phyloP scores from a whole-genome alignment of 495 filamentous ascomycete genomes.

The Venustampulla echinocandica region DNA sequence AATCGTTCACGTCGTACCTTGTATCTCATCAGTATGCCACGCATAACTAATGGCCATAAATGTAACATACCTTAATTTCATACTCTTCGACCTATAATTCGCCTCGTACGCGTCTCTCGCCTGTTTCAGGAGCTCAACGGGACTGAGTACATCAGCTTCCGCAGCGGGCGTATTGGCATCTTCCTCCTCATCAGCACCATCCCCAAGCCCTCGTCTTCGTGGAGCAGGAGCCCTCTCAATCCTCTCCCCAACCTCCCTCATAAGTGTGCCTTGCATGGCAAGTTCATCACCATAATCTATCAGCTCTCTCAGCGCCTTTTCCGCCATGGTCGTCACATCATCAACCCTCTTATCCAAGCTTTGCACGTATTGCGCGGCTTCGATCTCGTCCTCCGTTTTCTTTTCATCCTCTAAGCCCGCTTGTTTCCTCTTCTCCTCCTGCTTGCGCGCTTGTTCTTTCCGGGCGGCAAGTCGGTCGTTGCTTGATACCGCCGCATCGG shows the following conservation, averaged over 20 bases:
- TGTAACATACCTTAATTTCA: constrained; percentile 27
- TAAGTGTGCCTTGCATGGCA: constrained; percentile 32
- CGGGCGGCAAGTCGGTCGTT: constrained; percentile 41
- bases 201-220: constrained; percentile 23
- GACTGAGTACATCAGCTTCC: constrained; percentile 14
- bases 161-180: constrained; percentile 19
- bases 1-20: constrained; percentile 63
- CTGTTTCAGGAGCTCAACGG: constrained; percentile 29
- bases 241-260: constrained; percentile 34
- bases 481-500: constrained; percentile 39
- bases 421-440: constrained; percentile 28
- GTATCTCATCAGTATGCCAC: constrained; percentile 3
- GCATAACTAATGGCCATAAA: background rate
- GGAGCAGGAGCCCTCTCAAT: constrained; percentile 30
- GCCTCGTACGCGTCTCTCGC: constrained; percentile 27
- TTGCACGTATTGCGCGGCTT: constrained; percentile 29
- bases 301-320: constrained; percentile 33
- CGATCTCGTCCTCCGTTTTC: constrained; percentile 33
- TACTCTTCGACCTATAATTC: constrained; percentile 32
- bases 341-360: constrained; percentile 32
- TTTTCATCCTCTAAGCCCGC: constrained; percentile 27
- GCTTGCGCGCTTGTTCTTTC: constrained; percentile 30
- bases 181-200: constrained; percentile 18
- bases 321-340: constrained; percentile 30
- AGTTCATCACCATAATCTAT: constrained; percentile 41